Percentiles rank a stretch among this genome's conserved stretches.
These are phyloP conservation scores for Punica granatum DNA, from an alignment of 345 rosid genomes.

Conservation along the genomic window DNA sequence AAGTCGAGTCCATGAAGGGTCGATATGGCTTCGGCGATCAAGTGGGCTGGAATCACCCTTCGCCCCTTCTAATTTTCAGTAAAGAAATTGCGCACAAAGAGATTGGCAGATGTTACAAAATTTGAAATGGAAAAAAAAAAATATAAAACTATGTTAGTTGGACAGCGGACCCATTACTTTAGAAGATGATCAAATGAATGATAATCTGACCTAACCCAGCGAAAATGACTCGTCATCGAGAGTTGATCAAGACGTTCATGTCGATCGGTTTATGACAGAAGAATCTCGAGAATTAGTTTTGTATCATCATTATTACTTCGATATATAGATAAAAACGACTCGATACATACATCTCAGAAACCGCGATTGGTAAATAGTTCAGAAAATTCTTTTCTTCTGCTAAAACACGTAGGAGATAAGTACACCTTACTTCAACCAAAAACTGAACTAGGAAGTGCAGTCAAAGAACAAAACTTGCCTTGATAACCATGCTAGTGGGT, in stretches of 20 bases:
- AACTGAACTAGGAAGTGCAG: not conserved
- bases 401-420: too few relatives aligned
- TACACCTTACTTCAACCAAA: too few relatives aligned
- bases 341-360: too few relatives aligned
- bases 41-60: constrained; percentile 42
- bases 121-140: not conserved
- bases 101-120: not conserved
- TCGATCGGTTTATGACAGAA: too few relatives aligned
- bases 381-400: too few relatives aligned
- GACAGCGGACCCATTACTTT: not conserved
- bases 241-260: not conserved
- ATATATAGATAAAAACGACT: too few relatives aligned
- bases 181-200: not conserved
- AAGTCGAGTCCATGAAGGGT: constrained; percentile 49
- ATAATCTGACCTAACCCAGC: not conserved
- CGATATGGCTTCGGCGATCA: constrained; percentile 55
- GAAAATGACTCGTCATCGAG: not conserved
- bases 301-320: not conserved
- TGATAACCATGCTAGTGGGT: constrained; percentile 43
- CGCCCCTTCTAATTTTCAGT: constrained; percentile 29
- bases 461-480: constrained; percentile 20
- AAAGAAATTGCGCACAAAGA: not conserved
- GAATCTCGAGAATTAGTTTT: not conserved
- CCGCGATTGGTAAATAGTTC: too few relatives aligned
- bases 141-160: not conserved